A percentile compares a stretch with the other conserved stretches of the same genome.
phyloP scores from a whole-genome alignment of 192 early-diverging fungal genomes.

The Rhizophagus sp. region DNA sequence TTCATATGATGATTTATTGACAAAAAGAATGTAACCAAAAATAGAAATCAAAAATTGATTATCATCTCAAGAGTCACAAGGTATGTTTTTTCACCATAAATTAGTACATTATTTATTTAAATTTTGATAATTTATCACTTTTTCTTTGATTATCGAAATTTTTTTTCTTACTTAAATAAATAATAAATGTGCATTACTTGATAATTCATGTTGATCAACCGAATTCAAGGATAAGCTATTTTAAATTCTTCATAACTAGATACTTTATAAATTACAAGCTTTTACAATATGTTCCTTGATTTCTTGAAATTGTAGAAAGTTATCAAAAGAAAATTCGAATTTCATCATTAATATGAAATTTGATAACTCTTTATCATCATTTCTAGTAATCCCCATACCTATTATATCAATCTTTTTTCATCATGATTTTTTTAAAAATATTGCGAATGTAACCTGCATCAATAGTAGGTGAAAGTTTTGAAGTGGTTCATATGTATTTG shows the following conservation, averaged over 20 bases:
- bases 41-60: no score
- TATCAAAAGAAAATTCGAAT: constrained; percentile 1
- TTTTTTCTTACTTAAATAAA: no score
- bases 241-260: not conserved
- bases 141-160: no score
- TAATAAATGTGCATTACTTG: no score
- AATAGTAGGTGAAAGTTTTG: not conserved
- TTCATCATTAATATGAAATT: not conserved
- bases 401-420: not conserved
- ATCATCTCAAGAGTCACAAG: no score
- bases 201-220: no score
- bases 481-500: not conserved
- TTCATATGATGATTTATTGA: no score
- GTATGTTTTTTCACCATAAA: no score
- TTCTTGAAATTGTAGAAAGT: not conserved
- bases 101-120: no score
- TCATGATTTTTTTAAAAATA: not conserved
- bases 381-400: not conserved
- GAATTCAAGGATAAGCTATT: no score
- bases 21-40: no score
- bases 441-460: not conserved
- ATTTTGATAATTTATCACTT: no score
- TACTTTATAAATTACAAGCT: not conserved
- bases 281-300: not conserved
- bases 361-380: not conserved